Evolutionary conservation across 139 green algal species (phyloP).

Genomic region (Micractinium sp.): DNA sequence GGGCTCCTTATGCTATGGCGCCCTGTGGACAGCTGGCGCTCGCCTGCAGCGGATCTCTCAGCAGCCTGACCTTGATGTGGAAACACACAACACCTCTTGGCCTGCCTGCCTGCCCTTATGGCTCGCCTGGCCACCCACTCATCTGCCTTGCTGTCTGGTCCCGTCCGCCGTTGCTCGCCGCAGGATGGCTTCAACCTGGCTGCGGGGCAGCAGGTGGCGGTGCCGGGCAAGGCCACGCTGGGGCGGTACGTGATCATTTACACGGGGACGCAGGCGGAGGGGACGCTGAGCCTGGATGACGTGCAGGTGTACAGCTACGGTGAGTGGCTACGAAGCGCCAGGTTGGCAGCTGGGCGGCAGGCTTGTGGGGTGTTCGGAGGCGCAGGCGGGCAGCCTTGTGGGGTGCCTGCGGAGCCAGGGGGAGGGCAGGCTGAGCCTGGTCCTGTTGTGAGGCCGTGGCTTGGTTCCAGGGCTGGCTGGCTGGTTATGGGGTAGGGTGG

Average conservation of each 20-base stretch:
- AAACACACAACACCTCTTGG: neutral
- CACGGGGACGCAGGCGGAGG: neutral
- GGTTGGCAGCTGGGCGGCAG: neutral
- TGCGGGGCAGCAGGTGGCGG: constrained; percentile 21
- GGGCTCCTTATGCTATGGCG: neutral
- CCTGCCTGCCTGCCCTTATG: neutral
- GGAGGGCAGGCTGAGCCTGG: too few species aligned
- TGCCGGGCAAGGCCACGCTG: neutral
- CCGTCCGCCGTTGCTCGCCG: neutral
- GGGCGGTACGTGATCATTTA: constrained; percentile 45
- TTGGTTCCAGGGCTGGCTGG: too few species aligned
- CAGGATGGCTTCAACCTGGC: constrained; percentile 22
- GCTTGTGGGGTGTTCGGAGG: too few species aligned
- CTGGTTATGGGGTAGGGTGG: too few species aligned
- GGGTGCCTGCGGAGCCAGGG: neutral
- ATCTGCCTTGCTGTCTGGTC: neutral
- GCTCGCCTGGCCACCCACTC: neutral
- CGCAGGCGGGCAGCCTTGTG: too few species aligned
- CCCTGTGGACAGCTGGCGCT: neutral
- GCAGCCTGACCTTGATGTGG: neutral
- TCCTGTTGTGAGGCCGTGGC: too few species aligned
- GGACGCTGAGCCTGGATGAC: constrained; percentile 30
- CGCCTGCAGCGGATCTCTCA: neutral
- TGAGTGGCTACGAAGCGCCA: neutral
- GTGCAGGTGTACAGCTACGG: constrained; percentile 34